These are phyloP conservation scores for Harringtonia lauricola DNA, from an alignment of 2,329 filamentous ascomycete species.

Conservation along the genomic window DNA sequence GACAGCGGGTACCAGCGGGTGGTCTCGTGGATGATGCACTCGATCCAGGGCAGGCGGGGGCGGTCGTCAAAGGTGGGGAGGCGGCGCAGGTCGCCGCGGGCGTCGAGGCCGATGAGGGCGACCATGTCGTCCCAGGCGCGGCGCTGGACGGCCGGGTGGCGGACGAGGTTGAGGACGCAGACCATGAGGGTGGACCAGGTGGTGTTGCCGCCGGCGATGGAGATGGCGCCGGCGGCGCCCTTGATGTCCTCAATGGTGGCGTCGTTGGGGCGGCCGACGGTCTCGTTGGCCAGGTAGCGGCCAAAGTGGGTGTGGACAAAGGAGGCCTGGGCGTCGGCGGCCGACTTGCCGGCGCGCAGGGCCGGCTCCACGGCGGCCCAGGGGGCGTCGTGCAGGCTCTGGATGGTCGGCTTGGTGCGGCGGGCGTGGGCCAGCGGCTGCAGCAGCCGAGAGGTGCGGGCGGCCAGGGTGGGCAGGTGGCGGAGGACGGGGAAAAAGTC, in stretches of 20 bases:
- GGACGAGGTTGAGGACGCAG: slow-evolving; percentile 35
- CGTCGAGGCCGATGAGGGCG: slow-evolving; percentile 27
- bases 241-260: slow-evolving; percentile 20
- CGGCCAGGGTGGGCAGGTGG: slow-evolving; percentile 10
- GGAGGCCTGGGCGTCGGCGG: slow-evolving; percentile 4
- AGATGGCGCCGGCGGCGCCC: slow-evolving; percentile 24
- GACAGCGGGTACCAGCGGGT: slow-evolving; percentile 32
- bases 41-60: slow-evolving; percentile 28
- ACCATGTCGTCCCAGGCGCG: slow-evolving; percentile 16
- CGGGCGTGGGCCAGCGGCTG: not conserved
- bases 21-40: slow-evolving; percentile 30
- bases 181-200: slow-evolving; percentile 27
- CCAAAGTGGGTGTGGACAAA: slow-evolving; percentile 2
- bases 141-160: slow-evolving; percentile 27
- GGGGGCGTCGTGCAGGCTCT: slow-evolving; percentile 17
- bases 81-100: slow-evolving; percentile 25
- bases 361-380: slow-evolving; percentile 13
- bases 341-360: not conserved
- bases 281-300: slow-evolving; percentile 11
- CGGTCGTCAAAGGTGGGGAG: slow-evolving; percentile 26
- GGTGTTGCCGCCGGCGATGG: slow-evolving; percentile 32
- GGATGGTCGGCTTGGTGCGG: slow-evolving; percentile 2
- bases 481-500: slow-evolving; percentile 10
- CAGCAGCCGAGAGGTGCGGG: slow-evolving; percentile 6
- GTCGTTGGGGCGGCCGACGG: slow-evolving; percentile 9